Percentiles rank a stretch among this genome's conserved stretches.
These are phyloP conservation scores for Castanea sativa DNA, from an alignment of 306 rosid genomes.

Conservation along the genomic window DNA sequence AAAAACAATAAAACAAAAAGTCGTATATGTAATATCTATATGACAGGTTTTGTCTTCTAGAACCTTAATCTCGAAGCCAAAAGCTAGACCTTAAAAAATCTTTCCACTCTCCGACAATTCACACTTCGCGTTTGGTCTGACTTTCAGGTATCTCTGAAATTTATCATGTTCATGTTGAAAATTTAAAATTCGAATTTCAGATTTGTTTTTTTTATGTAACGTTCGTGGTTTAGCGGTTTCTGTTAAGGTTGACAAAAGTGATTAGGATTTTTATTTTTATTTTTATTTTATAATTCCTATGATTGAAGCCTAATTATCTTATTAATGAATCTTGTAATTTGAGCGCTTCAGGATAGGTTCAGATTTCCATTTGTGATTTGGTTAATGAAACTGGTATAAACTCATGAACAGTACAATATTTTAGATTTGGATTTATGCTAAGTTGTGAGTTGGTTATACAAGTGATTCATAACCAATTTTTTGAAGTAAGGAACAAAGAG, in stretches of 20 bases:
- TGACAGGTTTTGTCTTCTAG: background rate
- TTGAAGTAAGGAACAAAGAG: too few species aligned
- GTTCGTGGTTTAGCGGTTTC: too few species aligned
- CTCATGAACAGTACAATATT: background rate
- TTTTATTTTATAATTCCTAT: background rate
- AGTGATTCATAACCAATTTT: too few species aligned
- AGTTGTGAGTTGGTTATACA: background rate
- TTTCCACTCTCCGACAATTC: background rate
- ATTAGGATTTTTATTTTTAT: background rate
- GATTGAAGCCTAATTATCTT: background rate
- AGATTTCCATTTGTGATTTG: background rate
- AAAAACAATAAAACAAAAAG: background rate
- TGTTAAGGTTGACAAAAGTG: too few species aligned
- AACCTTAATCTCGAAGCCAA: background rate
- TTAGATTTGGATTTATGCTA: background rate
- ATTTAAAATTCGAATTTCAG: background rate
- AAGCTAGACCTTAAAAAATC: background rate
- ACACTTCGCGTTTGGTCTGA: background rate
- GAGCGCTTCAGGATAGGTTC: background rate
- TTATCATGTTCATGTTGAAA: background rate
- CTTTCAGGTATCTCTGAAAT: background rate
- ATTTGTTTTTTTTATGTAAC: background rate
- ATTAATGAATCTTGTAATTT: background rate
- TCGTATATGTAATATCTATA: background rate
- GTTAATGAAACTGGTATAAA: background rate